Conservation (phyloP, 495 filamentous ascomycete genomes). For the Tuber umbilicatum region DNA sequence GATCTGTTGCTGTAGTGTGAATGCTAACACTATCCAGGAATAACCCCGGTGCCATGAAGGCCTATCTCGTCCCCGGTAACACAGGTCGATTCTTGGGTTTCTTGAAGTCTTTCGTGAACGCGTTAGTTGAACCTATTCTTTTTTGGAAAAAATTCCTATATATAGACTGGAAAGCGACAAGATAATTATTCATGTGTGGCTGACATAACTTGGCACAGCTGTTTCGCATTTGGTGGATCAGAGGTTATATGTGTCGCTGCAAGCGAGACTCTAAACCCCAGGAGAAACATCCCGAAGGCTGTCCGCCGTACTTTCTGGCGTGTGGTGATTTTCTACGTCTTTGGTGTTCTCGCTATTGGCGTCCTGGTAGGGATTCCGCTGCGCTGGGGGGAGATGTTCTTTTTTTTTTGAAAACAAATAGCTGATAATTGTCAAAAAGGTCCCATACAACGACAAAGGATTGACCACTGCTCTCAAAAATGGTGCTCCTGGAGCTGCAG, state of each 20-base stretch:
- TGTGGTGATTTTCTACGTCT: conserved; percentile 55
- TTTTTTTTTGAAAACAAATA: not conserved
- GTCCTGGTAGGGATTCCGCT: conserved; percentile 44
- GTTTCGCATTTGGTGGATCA: conserved; percentile 54
- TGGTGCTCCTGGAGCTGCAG: conserved; percentile 50
- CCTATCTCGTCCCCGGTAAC: conserved; percentile 50
- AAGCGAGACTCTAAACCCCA: conserved; percentile 62
- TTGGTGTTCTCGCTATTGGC: conserved; percentile 54
- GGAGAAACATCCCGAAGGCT: conserved; percentile 50
- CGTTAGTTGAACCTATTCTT: conserved; percentile 20
- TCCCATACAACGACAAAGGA: conserved; percentile 51
- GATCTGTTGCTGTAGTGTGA: not conserved
- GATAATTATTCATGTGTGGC: not conserved
- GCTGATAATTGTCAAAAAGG: conserved; percentile 11
- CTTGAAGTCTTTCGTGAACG: conserved; percentile 46
- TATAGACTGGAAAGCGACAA: not conserved
- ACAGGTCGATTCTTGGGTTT: conserved; percentile 48
- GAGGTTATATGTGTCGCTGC: conserved; percentile 62
- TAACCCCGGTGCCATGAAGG: conserved; percentile 62
- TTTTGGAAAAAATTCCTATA: not conserved
- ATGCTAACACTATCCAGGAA: conserved; percentile 20
- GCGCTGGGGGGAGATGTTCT: not conserved
- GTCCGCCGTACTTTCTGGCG: conserved; percentile 50
- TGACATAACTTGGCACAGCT: conserved; percentile 18
- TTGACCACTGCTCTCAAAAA: conserved; percentile 44